A percentile compares a stretch with the other conserved stretches of the same genome.
Conservation (phyloP, 106 monocot genomes). For the Cymbidium sinense region DNA sequence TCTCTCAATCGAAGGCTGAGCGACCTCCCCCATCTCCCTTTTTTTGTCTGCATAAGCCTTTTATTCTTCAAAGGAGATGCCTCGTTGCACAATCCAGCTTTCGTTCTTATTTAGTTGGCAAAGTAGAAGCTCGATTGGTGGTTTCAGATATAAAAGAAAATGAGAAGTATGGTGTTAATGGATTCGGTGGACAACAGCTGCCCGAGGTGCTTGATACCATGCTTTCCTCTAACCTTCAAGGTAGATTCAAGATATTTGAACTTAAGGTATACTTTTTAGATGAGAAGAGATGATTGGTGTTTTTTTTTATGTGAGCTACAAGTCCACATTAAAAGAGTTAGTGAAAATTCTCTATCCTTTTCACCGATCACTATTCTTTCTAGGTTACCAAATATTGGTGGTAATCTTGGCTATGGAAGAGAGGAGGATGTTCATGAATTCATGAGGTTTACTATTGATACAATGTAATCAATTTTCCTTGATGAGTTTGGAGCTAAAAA, state of each 20-base stretch:
- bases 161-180: neutral
- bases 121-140: neutral
- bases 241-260: neutral
- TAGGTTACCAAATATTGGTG: conserved; percentile 68
- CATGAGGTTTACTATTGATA: conserved; percentile 94
- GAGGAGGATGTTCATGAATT: conserved; percentile 99
- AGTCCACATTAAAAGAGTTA: conserved; percentile 56
- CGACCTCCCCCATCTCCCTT: too few relatives aligned
- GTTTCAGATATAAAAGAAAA: neutral
- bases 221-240: conserved; percentile 2
- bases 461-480: conserved; percentile 92
- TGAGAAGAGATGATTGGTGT: conserved; percentile 69
- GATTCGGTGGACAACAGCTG: neutral
- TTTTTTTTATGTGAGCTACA: conserved; percentile 95
- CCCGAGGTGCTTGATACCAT: neutral
- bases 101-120: neutral
- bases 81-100: neutral
- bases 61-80: neutral
- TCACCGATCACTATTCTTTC: conserved; percentile 77
- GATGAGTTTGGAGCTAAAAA: conserved; percentile 94
- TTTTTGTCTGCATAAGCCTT: neutral
- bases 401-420: conserved; percentile 76
- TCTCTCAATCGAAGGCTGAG: too few relatives aligned
- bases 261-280: conserved; percentile 50
- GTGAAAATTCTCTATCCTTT: conserved; percentile 51